Evolutionary conservation across 805 yeast species (phyloP).

Genomic region (Pichia paraexigua): DNA sequence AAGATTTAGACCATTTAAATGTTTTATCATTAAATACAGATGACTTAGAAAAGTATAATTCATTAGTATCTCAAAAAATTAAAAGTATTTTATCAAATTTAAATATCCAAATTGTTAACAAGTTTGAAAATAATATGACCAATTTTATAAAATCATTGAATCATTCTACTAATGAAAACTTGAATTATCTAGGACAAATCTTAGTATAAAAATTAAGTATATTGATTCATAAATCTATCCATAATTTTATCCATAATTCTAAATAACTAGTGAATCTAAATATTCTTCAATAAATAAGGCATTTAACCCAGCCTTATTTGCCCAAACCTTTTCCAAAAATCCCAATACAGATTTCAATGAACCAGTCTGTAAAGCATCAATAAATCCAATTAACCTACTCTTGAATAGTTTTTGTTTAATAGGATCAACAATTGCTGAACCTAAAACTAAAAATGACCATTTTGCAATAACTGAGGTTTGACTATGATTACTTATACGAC

Average conservation of each 20-base stretch:
- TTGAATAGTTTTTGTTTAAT: constrained; percentile 10
- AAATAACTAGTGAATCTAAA: constrained; percentile 2
- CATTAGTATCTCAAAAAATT: constrained; percentile 21
- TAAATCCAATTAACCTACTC: constrained; percentile 11
- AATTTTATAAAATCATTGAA: constrained; percentile 41
- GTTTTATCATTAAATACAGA: constrained; percentile 3
- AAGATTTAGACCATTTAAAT: constrained; percentile 3
- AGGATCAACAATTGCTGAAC: constrained; percentile 11
- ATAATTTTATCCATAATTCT: not conserved
- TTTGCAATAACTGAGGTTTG: constrained; percentile 12
- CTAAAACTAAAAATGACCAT: constrained; percentile 19
- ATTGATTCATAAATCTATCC: not conserved
- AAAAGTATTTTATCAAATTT: constrained; percentile 34
- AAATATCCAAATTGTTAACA: constrained; percentile 31
- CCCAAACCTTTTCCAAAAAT: constrained; percentile 15
- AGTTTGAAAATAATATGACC: constrained; percentile 35
- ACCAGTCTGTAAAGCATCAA: constrained; percentile 11
- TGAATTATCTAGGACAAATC: constrained; percentile 37
- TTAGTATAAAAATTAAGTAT: not conserved
- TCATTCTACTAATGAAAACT: constrained; percentile 41
- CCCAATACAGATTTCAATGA: constrained; percentile 7
- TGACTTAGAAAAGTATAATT: constrained; percentile 20
- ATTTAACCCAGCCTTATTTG: constrained; percentile 4
- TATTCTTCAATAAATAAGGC: constrained; percentile 7
- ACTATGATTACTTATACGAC: constrained; percentile 11